Evolutionary conservation across 306 rosid genomes (phyloP), one percentile per base, ranked within the genome.

Genomic region (Cucumis melo): DNA sequence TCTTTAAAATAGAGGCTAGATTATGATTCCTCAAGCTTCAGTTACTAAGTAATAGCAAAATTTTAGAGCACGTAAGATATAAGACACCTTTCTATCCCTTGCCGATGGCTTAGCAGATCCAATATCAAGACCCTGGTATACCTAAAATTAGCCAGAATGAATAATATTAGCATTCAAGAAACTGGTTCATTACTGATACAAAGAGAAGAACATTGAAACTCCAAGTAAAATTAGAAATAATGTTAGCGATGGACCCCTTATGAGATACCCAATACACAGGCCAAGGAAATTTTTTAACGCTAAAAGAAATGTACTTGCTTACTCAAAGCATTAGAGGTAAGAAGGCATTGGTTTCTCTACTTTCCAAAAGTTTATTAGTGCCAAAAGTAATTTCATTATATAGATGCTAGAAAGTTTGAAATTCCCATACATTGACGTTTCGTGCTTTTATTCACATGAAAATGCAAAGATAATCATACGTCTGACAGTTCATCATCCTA

Each of bases 41-140:
- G 7, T 4, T n/a, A 60, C 65, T 39, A 53, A 63, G 32, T 46
- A 70, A 38, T 41, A 50, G 54, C 19, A 19, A 82, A 20, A 66
- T 21, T n/a, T 78, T 53, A 71, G 74, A 73, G 42, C 71, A 81
- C 46, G 65, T 19, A 75, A 42, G 32, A 34, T 50, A 24, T 51
- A 38, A 79, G 48, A 54, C 80, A 91, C 97, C 93, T 89, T 82
- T 88, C 96, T 87, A 64, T 94, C 95, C 39, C 77, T 48, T 50
- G 76, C 75, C 32, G 97, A 87, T 79, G 98, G 96, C 91, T 91
- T 94, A 5, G 97, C 98, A 42, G 97, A 94, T 80, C 97, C 98
- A 80, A 94, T 50, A 80, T 94, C 97, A 79, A 94, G 96, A 79
- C 96, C 97, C 64, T 81, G 84, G 81, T 90, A 94, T 11, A 94